phyloP scores from a whole-genome alignment of 352 stramenopile genomes.

The Globisporangium lucens region DNA sequence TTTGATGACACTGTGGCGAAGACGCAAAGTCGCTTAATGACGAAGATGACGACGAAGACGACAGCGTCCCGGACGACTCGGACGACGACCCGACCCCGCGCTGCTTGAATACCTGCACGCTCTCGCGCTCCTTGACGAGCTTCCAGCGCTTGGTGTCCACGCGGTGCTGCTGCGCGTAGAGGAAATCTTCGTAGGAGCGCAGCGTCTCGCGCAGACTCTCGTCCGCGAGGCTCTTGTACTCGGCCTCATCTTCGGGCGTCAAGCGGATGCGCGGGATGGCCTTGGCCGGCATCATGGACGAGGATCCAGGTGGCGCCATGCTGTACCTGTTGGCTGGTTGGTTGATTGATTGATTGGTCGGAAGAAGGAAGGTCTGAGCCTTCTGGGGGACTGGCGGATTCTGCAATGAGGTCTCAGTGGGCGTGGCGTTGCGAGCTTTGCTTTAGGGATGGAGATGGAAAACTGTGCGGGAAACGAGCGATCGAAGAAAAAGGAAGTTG shows the following conservation, averaged over 20 bases:
- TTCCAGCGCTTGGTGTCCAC: conserved; percentile 44
- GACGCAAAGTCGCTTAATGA: conserved; percentile 16
- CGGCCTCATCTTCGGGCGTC: conserved; percentile 26
- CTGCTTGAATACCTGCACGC: conserved; percentile 35
- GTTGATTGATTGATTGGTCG: neutral
- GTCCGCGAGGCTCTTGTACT: conserved; percentile 27
- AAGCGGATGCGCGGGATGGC: conserved; percentile 25
- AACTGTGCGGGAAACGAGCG: neutral
- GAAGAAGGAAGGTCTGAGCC: neutral
- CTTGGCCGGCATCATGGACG: conserved; percentile 5
- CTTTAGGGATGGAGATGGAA: neutral
- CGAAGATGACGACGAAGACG: neutral
- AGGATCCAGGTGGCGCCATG: neutral
- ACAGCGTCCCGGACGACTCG: neutral
- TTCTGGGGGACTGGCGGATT: neutral
- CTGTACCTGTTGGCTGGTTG: neutral
- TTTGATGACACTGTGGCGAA: neutral
- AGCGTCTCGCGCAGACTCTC: conserved; percentile 29
- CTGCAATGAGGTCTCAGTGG: neutral
- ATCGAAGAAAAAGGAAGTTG: neutral
- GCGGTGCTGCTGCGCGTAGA: conserved; percentile 19
- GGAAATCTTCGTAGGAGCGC: conserved; percentile 37
- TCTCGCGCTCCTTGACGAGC: conserved; percentile 29
- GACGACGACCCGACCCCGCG: conserved; percentile 9
- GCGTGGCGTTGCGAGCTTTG: neutral